These are phyloP conservation scores for Wilcoxina mikolae DNA, from an alignment of 495 filamentous ascomycete species.

Conservation along the genomic window DNA sequence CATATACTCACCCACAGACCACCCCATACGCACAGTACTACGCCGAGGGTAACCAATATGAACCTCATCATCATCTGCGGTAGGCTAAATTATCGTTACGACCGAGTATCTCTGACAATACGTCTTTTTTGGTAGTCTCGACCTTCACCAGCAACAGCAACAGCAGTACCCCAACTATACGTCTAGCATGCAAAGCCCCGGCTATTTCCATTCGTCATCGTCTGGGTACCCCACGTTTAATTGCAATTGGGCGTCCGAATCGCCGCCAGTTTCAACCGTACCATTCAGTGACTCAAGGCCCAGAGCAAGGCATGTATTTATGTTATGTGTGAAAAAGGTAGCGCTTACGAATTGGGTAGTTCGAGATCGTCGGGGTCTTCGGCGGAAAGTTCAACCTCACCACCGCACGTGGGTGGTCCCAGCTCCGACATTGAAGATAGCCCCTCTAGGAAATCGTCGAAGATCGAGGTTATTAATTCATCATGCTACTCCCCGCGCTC, in stretches of 20 bases:
- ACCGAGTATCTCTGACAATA: not conserved
- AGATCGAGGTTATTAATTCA: no score
- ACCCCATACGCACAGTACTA: not conserved
- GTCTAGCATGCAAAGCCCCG: no score
- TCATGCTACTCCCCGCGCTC: no score
- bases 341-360: no score
- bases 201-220: no score
- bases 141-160: conserved; percentile 1
- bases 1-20: not conserved
- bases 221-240: no score
- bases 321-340: no score
- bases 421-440: not conserved
- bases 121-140: not conserved
- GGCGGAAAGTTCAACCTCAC: not conserved
- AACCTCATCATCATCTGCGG: not conserved
- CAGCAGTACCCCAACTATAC: not conserved
- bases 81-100: not conserved
- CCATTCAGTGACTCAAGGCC: no score
- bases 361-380: not conserved
- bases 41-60: not conserved
- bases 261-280: no score
- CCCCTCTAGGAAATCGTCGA: no score
- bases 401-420: not conserved
- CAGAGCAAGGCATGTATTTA: no score
- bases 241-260: no score